Base-by-base conservation (phyloP, 2,329 filamentous ascomycete genomes). In the Colletotrichum tanaceti region DNA sequence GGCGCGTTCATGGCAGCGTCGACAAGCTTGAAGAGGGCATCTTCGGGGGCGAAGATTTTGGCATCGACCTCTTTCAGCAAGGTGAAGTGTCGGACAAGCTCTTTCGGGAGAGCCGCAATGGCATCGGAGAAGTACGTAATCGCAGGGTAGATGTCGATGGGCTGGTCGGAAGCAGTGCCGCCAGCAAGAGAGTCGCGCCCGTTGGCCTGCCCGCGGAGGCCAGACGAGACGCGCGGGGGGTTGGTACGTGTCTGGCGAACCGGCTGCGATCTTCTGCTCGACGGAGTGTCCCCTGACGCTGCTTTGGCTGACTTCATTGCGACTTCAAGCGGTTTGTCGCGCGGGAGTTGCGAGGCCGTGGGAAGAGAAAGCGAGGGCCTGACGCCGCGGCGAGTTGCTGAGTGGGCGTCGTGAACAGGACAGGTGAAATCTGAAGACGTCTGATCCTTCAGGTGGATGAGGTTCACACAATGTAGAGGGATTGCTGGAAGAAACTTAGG, bases 31-130 rank as follows among this genome's bases (percentile, higher is more conserved):
- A 91, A 90, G 67, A 99, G 86, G 75, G 91, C 87, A 74, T 96
- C 91, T 78, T 97, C 93, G 7, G 96, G 92, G 32, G 90, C 90
- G 80, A 94, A 96, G 72, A 97, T 92, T 82, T 99, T 99, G 71
- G 95, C 95, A 82, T 99, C 96, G 55, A 98, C 96, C 82, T 99
- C 96, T 79, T 98, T 98, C 73, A 99, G 86, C 65, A 98, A 87
- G 41, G 95, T 98, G 74, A 97, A 97, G 79, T 99, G 95, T 77
- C 94, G 91, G 74, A 97, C 93, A 58, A 98, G 93, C 82, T 99
- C 96, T 79, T 94, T 94, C 5, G 96, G 96, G 32, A 99, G 88
- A 46, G 95, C 94, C 59, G 93, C 91, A 77, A 98, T 93, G 71
- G 94, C 91, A 79, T 98, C 94, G 71, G 95, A 93, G 78, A 99